Percentiles rank a stretch among this genome's conserved stretches.
phyloP scores from a whole-genome alignment of 2,329 filamentous ascomycete species.

The Colletotrichum eremochloae region DNA sequence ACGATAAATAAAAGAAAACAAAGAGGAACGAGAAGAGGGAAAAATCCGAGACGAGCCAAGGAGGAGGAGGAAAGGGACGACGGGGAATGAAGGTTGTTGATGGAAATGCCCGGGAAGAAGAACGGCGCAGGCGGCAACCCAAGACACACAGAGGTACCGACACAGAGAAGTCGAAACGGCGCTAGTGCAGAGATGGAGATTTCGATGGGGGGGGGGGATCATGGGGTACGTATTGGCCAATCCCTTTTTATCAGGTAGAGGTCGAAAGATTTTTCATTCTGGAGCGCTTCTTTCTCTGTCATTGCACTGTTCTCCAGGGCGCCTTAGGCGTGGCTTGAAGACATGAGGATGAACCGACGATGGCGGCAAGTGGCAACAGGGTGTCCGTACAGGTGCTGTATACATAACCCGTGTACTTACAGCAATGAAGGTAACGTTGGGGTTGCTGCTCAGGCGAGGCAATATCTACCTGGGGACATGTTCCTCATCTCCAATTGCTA shows the following conservation, averaged over 20 bases:
- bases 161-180: conserved; percentile 36
- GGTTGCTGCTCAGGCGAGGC: neutral
- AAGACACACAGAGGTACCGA: conserved; percentile 29
- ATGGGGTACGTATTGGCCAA: neutral
- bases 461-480: neutral
- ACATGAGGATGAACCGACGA: neutral
- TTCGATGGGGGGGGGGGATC: conserved; percentile 17
- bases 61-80: neutral
- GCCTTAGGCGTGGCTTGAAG: neutral
- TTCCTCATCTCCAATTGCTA: conserved; percentile 16
- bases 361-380: neutral
- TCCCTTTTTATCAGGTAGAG: neutral
- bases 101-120: conserved; percentile 29
- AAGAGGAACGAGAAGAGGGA: neutral
- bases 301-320: neutral
- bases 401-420: neutral
- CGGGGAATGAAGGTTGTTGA: conserved; percentile 8
- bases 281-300: conserved; percentile 24
- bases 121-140: conserved; percentile 25
- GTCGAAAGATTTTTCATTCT: neutral
- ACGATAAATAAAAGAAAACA: neutral
- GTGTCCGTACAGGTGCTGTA: neutral
- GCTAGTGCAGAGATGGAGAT: conserved; percentile 36
- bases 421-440: conserved; percentile 2
- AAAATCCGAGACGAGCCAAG: neutral